Evolutionary conservation across 768 basidiomycete species (phyloP).

Genomic region (Bullera alba): DNA sequence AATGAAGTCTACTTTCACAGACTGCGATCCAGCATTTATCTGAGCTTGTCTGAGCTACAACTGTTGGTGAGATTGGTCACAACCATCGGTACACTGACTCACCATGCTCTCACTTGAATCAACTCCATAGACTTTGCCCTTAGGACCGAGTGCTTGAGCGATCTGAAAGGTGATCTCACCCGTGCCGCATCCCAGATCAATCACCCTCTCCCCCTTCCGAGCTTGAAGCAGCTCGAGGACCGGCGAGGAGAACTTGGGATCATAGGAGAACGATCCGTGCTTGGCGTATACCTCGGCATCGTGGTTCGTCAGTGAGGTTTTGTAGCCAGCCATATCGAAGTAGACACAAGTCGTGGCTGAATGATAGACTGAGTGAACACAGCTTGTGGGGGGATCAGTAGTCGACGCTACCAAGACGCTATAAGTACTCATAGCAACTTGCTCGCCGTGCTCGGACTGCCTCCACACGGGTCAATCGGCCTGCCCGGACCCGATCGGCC

Average conservation of each 20-base stretch:
- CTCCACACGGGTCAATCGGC: no score
- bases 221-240: constrained; percentile 61
- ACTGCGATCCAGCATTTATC: constrained; percentile 44
- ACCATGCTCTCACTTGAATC: constrained; percentile 73
- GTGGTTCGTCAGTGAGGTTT: constrained; percentile 29
- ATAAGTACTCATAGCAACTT: no score
- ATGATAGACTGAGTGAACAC: no score
- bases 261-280: constrained; percentile 64
- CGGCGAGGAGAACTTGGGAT: constrained; percentile 49
- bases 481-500: no score
- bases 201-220: constrained; percentile 59
- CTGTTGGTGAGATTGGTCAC: neutral
- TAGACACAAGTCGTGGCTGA: no score
- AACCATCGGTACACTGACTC: constrained; percentile 15
- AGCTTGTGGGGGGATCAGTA: no score
- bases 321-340: constrained; percentile 6
- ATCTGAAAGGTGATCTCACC: constrained; percentile 66
- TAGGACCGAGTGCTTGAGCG: constrained; percentile 51
- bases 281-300: constrained; percentile 56
- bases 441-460: no score
- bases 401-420: no score
- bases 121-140: constrained; percentile 59
- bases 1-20: constrained; percentile 51
- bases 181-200: constrained; percentile 63
- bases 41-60: neutral